These are phyloP conservation scores for Candida pini DNA, from an alignment of 805 yeast genomes.

Conservation along the genomic window DNA sequence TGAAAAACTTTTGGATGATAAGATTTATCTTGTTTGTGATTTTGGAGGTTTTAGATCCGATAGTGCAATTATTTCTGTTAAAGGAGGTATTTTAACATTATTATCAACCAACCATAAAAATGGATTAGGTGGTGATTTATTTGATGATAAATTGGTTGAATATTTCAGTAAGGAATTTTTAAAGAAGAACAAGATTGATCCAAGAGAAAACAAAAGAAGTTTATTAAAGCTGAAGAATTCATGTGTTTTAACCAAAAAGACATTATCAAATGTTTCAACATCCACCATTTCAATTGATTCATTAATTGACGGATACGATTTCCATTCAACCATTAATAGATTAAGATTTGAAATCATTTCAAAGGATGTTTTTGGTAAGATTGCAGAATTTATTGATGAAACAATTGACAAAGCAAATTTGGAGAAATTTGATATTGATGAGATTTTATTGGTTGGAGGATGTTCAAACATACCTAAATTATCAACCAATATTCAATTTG, in stretches of 20 bases:
- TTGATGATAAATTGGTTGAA: conserved; percentile 76
- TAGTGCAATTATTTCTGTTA: conserved; percentile 86
- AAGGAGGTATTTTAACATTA: conserved; percentile 91
- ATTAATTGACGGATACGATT: conserved; percentile 89
- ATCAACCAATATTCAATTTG: conserved; percentile 60
- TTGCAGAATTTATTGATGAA: conserved; percentile 69
- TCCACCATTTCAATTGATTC: conserved; percentile 94
- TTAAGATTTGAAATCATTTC: conserved; percentile 87
- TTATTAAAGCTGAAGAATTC: conserved; percentile 83
- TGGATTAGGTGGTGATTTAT: conserved; percentile 80
- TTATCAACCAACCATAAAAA: conserved; percentile 79
- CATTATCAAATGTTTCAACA: conserved; percentile 81
- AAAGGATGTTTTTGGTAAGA: conserved; percentile 68
- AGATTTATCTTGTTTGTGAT: conserved; percentile 86
- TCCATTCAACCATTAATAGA: conserved; percentile 89
- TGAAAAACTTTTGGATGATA: conserved; percentile 52
- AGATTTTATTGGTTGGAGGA: conserved; percentile 91
- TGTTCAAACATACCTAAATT: conserved; percentile 89
- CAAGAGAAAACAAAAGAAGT: conserved; percentile 76
- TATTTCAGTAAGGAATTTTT: conserved; percentile 90
- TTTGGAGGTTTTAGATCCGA: conserved; percentile 96
- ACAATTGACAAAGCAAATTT: conserved; percentile 77
- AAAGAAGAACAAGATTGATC: conserved; percentile 78
- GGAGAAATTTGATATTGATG: conserved; percentile 82
- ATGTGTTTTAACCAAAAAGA: conserved; percentile 79